Evolutionary conservation across 2,329 filamentous ascomycete species (phyloP), one percentile per base, ranked within the genome.

Genomic region (Balansia obtecta): DNA sequence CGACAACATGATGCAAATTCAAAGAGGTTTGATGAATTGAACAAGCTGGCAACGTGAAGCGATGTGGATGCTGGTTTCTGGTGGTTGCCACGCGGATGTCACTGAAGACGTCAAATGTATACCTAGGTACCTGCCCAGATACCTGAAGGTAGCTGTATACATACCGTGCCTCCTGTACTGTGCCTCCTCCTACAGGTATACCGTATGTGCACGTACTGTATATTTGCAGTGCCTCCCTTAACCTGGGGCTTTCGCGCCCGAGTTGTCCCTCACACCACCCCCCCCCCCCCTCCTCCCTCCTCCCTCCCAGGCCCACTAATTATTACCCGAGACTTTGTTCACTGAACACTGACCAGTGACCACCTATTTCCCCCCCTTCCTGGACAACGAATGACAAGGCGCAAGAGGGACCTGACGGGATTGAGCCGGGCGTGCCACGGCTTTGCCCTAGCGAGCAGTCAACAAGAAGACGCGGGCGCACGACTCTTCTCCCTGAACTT

Each of bases 231-330:
- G n/a, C n/a, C 20, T 22, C 20, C 20, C 20, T 22, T 22, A 22
- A 22, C 20, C 20, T n/a, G 46, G 20, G 22, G 48, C 10, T 22
- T 33, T 22, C 20, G 4, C 32, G n/a, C 41, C 18, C n/a, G 33
- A 34, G 42, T 40, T 41, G 48, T 42, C 48, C 48, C 48, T 34
- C 48, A 42, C 48, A 45, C 34, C n/a, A n/a, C n/a, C n/a, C n/a
- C n/a, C n/a, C n/a, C n/a, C n/a, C n/a, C n/a, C n/a, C n/a, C n/a
- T n/a, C n/a, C n/a, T n/a, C n/a, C n/a, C n/a, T n/a, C n/a, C n/a
- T n/a, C n/a, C n/a, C n/a, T n/a, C n/a, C n/a, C n/a, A n/a, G n/a
- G n/a, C n/a, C n/a, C n/a, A n/a, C n/a, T 13, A 40, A 33, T 20
- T 33, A 20, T 12, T 27, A 27, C 6, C 22, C 22, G 22, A 27